Evolutionary conservation across 768 basidiomycete species (phyloP).

Genomic region (Tylopilus plumbeoviolaceoides): DNA sequence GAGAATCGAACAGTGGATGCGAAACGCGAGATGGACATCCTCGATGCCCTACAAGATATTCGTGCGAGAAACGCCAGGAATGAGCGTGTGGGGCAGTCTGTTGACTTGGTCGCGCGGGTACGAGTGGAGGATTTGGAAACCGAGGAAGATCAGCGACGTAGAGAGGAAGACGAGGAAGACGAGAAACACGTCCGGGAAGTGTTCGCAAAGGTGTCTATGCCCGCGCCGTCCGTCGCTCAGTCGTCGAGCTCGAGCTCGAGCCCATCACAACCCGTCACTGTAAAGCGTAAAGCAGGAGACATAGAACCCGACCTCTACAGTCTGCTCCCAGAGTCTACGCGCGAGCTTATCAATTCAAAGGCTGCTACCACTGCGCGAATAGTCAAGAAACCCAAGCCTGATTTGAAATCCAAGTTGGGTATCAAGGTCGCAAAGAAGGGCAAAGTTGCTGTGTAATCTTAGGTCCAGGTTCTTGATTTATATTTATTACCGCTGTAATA

Average conservation of each 20-base stretch:
- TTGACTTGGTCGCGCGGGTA: conserved; percentile 63
- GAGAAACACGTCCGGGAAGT: conserved; percentile 84
- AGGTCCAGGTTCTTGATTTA: conserved; percentile 6
- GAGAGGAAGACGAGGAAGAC: conserved; percentile 83
- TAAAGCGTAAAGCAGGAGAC: conserved; percentile 85
- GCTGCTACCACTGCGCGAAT: conserved; percentile 36
- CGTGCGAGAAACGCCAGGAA: conserved; percentile 83
- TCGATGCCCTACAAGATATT: conserved; percentile 94
- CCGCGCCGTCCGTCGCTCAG: conserved; percentile 17
- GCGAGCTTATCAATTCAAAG: conserved; percentile 54
- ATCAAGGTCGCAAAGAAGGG: conserved; percentile 67
- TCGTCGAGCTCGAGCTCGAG: conserved; percentile 23
- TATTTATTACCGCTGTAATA: conserved; percentile 16
- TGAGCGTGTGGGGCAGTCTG: conserved; percentile 75
- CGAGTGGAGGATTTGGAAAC: conserved; percentile 67
- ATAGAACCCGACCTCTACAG: conserved; percentile 67
- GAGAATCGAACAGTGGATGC: conserved; percentile 92
- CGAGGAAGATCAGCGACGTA: conserved; percentile 69
- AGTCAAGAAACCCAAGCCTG: conserved; percentile 60
- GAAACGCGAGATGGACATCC: conserved; percentile 96
- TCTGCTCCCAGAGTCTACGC: conserved; percentile 62
- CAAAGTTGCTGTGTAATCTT: conserved; percentile 27
- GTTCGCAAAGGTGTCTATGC: conserved; percentile 69
- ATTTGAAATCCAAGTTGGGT: conserved; percentile 61
- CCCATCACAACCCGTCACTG: conserved; percentile 47